phyloP scores from a whole-genome alignment of 2,329 filamentous ascomycete genomes.

The Monilinia laxa region DNA sequence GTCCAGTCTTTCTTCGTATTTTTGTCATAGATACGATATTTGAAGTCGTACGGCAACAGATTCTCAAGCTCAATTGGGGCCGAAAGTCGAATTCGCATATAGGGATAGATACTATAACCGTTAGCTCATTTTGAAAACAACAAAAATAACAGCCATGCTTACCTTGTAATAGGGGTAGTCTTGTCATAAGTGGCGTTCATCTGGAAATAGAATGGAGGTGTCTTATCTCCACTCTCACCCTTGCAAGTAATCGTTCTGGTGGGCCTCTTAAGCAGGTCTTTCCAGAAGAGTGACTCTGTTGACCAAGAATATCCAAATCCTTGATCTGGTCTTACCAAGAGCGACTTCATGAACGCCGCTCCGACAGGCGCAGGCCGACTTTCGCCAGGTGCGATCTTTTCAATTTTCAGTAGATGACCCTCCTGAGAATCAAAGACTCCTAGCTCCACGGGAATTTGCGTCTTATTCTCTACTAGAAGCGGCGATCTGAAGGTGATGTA shows the following conservation, averaged over 20 bases:
- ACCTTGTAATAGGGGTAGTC: conserved; percentile 77
- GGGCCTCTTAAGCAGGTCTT: conserved; percentile 78
- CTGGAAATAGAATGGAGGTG: conserved; percentile 92
- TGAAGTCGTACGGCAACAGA: conserved; percentile 94
- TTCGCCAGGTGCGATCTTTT: conserved; percentile 93
- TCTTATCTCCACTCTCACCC: conserved; percentile 75
- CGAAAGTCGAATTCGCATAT: conserved; percentile 89
- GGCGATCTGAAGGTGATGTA: conserved; percentile 95
- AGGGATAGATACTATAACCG: conserved; percentile 70
- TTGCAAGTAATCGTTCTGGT: conserved; percentile 86
- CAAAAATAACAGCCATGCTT: conserved; percentile 36
- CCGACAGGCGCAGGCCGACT: conserved; percentile 87
- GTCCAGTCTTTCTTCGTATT: conserved; percentile 99
- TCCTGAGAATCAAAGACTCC: conserved; percentile 86
- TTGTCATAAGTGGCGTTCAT: conserved; percentile 83
- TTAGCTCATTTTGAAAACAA: conserved; percentile 39
- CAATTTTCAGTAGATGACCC: conserved; percentile 91
- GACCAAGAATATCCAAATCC: conserved; percentile 98
- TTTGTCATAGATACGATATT: conserved; percentile 98
- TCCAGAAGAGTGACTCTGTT: conserved; percentile 86
- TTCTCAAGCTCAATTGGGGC: conserved; percentile 95
- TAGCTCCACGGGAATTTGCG: conserved; percentile 91
- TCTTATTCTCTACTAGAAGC: conserved; percentile 89
- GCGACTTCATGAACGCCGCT: conserved; percentile 82
- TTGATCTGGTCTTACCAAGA: conserved; percentile 86